A percentile compares a stretch with the other conserved stretches of the same genome.
These are phyloP conservation scores for Helicocarpus griseus DNA, from an alignment of 2,329 filamentous ascomycete genomes.

Conservation along the genomic window DNA sequence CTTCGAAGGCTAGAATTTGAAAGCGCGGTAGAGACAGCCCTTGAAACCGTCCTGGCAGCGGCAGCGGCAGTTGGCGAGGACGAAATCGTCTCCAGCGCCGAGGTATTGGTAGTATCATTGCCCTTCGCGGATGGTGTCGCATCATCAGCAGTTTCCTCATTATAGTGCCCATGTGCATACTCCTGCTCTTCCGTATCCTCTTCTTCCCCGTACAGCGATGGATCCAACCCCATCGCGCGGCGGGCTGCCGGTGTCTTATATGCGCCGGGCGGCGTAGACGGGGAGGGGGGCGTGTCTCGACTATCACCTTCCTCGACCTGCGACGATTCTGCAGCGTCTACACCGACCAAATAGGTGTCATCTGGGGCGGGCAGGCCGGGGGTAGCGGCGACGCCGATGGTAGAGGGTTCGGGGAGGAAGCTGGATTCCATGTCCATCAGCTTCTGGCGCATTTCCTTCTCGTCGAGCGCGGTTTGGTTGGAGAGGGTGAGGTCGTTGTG, in stretches of 20 bases:
- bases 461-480: constrained; percentile 40
- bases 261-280: constrained; percentile 16
- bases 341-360: constrained; percentile 36
- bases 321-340: constrained; percentile 15
- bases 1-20: constrained; percentile 1
- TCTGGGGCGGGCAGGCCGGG: constrained; percentile 22
- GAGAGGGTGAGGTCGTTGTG: constrained; percentile 12
- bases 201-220: constrained; percentile 1
- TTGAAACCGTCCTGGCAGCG: constrained; percentile 30
- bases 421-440: constrained; percentile 56
- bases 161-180: constrained; percentile 8
- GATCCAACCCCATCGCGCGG: constrained; percentile 7
- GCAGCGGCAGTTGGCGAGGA: constrained; percentile 39
- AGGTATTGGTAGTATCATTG: constrained; percentile 18
- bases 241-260: constrained; percentile 21
- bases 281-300: constrained; percentile 13
- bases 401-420: constrained; percentile 48
- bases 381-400: constrained; percentile 25
- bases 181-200: constrained; percentile 3
- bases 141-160: not conserved
- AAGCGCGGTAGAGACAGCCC: constrained; percentile 25
- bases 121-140: constrained; percentile 5
- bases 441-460: constrained; percentile 50
- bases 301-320: constrained; percentile 6
- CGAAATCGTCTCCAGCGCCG: constrained; percentile 31